phyloP scores from a whole-genome alignment of 257 asterid species.

The Solanum lycopersicoides region DNA sequence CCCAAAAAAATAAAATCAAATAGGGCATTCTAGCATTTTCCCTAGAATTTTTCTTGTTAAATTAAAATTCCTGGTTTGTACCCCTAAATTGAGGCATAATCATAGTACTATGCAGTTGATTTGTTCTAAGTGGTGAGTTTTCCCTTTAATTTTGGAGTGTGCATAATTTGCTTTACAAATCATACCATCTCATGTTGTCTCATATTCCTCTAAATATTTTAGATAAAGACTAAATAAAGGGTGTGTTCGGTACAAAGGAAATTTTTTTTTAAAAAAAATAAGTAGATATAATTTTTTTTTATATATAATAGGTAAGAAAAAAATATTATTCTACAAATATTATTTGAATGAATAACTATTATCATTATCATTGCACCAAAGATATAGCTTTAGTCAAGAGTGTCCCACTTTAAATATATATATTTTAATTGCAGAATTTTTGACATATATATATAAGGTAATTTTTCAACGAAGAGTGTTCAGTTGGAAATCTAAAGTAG shows the following conservation, averaged over 20 bases:
- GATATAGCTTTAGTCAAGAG: too few species aligned
- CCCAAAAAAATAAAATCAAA: neutral
- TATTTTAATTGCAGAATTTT: accelerated
- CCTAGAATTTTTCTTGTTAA: neutral
- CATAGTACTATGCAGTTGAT: neutral
- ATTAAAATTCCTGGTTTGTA: neutral
- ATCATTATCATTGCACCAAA: too few species aligned
- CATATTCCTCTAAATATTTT: neutral
- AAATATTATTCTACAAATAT: too few species aligned
- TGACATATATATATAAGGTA: neutral
- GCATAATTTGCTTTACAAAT: neutral
- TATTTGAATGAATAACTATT: too few species aligned
- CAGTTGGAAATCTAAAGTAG: neutral
- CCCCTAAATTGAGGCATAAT: neutral
- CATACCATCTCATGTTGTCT: neutral
- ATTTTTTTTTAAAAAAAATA: too few species aligned
- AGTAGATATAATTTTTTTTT: too few species aligned
- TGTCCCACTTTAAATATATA: too few species aligned
- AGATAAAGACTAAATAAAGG: neutral
- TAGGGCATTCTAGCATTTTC: neutral
- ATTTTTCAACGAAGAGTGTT: accelerated
- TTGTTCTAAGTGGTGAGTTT: neutral
- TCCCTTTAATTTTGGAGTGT: neutral
- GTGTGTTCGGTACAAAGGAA: too few species aligned
- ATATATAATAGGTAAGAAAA: too few species aligned